phyloP scores from a whole-genome alignment of 768 basidiomycete genomes.

The Boletales sp. region DNA sequence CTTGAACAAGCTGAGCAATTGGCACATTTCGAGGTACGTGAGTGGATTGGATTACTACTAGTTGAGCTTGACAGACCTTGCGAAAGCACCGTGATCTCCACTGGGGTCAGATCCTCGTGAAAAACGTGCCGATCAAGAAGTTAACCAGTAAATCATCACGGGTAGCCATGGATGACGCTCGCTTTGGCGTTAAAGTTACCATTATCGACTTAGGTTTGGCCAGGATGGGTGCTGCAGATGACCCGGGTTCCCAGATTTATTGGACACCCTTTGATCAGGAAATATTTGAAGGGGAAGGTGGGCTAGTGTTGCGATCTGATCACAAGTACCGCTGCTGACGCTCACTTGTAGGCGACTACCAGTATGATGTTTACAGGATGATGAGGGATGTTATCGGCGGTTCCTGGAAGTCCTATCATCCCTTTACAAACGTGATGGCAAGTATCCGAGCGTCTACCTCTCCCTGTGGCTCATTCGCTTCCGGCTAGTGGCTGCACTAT shows the following conservation, averaged over 20 bases:
- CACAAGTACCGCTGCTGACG: slow-evolving; percentile 7
- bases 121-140: slow-evolving; percentile 40
- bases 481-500: slow-evolving; percentile 83
- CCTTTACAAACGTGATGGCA: slow-evolving; percentile 90
- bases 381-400: slow-evolving; percentile 64
- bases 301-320: slow-evolving; percentile 6
- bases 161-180: slow-evolving; percentile 60
- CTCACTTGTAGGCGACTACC: slow-evolving; percentile 67
- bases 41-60: not conserved
- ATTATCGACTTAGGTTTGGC: slow-evolving; percentile 95
- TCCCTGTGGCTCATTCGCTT: slow-evolving; percentile 8
- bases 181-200: slow-evolving; percentile 71
- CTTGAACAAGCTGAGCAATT: slow-evolving; percentile 77
- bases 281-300: slow-evolving; percentile 89
- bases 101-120: slow-evolving; percentile 93
- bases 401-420: slow-evolving; percentile 74
- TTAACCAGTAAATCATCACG: slow-evolving; percentile 34
- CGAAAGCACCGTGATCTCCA: slow-evolving; percentile 96
- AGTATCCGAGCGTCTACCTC: slow-evolving; percentile 17
- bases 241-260: slow-evolving; percentile 43
- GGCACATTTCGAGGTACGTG: slow-evolving; percentile 81
- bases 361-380: slow-evolving; percentile 91
- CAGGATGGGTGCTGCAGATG: slow-evolving; percentile 64
- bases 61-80: not conserved
- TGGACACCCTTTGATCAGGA: slow-evolving; percentile 87